Evolutionary conservation across 2,329 filamentous ascomycete genomes (phyloP).

Genomic region (Talaromyces amestolkiae): DNA sequence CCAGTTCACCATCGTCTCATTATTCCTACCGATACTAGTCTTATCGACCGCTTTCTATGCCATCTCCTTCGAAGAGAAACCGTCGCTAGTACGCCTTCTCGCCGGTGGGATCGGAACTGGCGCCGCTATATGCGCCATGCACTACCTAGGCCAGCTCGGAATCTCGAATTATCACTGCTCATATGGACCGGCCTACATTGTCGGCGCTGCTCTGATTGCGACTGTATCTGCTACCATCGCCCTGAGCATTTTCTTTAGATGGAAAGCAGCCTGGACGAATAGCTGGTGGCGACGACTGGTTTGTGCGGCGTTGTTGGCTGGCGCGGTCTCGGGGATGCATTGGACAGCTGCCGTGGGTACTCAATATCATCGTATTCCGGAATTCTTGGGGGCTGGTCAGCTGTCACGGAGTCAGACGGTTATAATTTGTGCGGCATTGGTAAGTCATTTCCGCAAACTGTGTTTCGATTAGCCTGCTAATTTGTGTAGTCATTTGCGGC

Average conservation of each 20-base stretch:
- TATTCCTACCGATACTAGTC: slow-evolving; percentile 75
- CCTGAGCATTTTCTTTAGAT: slow-evolving; percentile 73
- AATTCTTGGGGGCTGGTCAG: slow-evolving; percentile 38
- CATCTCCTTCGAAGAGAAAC: slow-evolving; percentile 59
- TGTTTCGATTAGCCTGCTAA: not conserved
- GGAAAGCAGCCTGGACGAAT: slow-evolving; percentile 72
- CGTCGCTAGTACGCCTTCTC: slow-evolving; percentile 59
- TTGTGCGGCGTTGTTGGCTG: slow-evolving; percentile 66
- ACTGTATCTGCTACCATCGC: slow-evolving; percentile 68
- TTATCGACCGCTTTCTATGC: slow-evolving; percentile 70
- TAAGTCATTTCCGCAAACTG: slow-evolving; percentile 40
- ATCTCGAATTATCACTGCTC: slow-evolving; percentile 71
- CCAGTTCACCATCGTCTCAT: slow-evolving; percentile 71
- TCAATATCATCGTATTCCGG: slow-evolving; percentile 58
- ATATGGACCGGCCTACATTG: slow-evolving; percentile 60
- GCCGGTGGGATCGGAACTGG: slow-evolving; percentile 69
- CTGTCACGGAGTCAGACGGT: slow-evolving; percentile 64
- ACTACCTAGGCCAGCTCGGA: slow-evolving; percentile 81
- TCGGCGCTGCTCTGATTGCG: slow-evolving; percentile 70
- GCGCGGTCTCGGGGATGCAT: slow-evolving; percentile 81
- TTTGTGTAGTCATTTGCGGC: slow-evolving; percentile 57
- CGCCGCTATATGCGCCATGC: slow-evolving; percentile 76
- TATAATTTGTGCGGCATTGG: slow-evolving; percentile 70
- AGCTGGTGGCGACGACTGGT: slow-evolving; percentile 71
- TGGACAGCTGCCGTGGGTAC: slow-evolving; percentile 76